phyloP scores from a whole-genome alignment of 2,329 filamentous ascomycete genomes.

The Paecilomyces formosus region DNA sequence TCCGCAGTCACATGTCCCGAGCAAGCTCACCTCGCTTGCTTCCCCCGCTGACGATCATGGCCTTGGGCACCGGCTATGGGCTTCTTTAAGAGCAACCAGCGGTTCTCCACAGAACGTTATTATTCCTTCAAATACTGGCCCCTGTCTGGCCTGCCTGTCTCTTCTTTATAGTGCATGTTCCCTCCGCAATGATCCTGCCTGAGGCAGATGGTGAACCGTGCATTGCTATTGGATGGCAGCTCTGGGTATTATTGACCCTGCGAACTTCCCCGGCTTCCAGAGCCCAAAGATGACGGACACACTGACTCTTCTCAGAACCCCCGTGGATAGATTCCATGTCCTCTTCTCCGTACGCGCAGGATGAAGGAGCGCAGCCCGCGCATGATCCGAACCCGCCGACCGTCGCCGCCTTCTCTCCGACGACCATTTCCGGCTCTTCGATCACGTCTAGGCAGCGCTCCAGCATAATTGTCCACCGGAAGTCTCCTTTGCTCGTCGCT shows the following conservation, averaged over 20 bases:
- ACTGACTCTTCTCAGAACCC: slow-evolving; percentile 31
- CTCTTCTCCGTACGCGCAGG: slow-evolving; percentile 30
- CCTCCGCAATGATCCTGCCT: slow-evolving; percentile 24
- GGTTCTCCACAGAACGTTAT: neutral
- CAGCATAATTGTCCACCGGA: slow-evolving; percentile 92
- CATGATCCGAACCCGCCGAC: slow-evolving; percentile 57
- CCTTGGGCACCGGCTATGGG: neutral
- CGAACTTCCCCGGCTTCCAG: slow-evolving; percentile 1
- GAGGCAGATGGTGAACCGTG: slow-evolving; percentile 19
- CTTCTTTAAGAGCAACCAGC: neutral
- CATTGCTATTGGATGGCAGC: slow-evolving; percentile 43
- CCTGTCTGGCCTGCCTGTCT: neutral
- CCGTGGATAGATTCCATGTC: slow-evolving; percentile 51
- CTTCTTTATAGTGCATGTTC: slow-evolving; percentile 4
- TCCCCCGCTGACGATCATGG: slow-evolving; percentile 3
- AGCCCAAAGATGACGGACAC: slow-evolving; percentile 6
- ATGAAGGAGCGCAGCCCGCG: slow-evolving; percentile 28
- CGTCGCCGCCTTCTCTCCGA: slow-evolving; percentile 82
- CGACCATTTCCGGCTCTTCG: slow-evolving; percentile 62
- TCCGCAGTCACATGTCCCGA: neutral
- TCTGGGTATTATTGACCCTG: slow-evolving; percentile 34
- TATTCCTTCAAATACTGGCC: neutral
- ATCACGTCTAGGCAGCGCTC: slow-evolving; percentile 70
- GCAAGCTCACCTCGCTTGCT: neutral
- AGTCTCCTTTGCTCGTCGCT: slow-evolving; percentile 83